Evolutionary conservation across 163 green algal species (phyloP).

Genomic region (Prototheca stagnorum): DNA sequence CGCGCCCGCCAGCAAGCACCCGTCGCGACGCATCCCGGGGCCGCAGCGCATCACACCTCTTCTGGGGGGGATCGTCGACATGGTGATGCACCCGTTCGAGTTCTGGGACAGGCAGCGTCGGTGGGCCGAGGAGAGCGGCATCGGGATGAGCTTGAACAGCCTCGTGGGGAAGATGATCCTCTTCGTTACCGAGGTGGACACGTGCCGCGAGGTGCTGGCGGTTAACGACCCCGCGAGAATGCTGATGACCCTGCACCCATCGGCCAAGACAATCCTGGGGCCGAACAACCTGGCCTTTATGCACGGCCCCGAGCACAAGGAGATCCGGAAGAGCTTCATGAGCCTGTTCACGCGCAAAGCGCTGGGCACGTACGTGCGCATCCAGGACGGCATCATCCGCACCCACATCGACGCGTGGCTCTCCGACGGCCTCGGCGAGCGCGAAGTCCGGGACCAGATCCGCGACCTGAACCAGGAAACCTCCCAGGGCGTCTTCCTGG

Average conservation of each 20-base stretch:
- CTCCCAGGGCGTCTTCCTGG: slow-evolving; percentile 63
- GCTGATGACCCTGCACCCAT: slow-evolving; percentile 50
- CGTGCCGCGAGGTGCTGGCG: slow-evolving; percentile 30
- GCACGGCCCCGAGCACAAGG: slow-evolving; percentile 48
- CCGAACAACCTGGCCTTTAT: slow-evolving; percentile 71
- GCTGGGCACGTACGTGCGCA: slow-evolving; percentile 52
- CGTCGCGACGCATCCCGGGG: slow-evolving; percentile 27
- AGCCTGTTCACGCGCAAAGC: slow-evolving; percentile 72
- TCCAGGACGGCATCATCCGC: slow-evolving; percentile 63
- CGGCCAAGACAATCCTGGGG: slow-evolving; percentile 61
- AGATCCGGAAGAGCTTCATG: slow-evolving; percentile 65
- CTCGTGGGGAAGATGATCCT: slow-evolving; percentile 63
- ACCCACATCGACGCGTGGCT: slow-evolving; percentile 25
- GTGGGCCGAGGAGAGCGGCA: slow-evolving; percentile 2
- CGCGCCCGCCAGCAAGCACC: slow-evolving; percentile 3
- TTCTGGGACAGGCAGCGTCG: slow-evolving; percentile 69
- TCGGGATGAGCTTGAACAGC: slow-evolving; percentile 45
- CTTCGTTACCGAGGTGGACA: slow-evolving; percentile 58
- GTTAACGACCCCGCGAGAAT: slow-evolving; percentile 13
- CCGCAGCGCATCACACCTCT: slow-evolving; percentile 40
- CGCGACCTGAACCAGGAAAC: slow-evolving; percentile 62
- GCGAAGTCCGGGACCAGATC: slow-evolving; percentile 46
- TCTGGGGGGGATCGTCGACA: slow-evolving; percentile 56
- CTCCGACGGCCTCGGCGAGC: slow-evolving; percentile 6
- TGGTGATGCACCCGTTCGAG: slow-evolving; percentile 63